Evolutionary conservation across 2,329 filamentous ascomycete species (phyloP).

Genomic region (Scedosporium dehoogii): DNA sequence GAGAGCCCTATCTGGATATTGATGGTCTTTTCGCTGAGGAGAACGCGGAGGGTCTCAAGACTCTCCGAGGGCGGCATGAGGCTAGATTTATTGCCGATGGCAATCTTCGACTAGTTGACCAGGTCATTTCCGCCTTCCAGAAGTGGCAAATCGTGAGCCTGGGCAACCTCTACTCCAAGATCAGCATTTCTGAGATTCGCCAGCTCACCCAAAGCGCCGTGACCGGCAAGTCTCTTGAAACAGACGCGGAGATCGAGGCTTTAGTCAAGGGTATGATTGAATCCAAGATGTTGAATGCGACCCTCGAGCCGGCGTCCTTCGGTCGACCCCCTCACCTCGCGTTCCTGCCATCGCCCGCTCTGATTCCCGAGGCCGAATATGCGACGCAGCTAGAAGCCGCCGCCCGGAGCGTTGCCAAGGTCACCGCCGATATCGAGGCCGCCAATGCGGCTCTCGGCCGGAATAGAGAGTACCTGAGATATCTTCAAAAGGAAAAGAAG

Average conservation of each 20-base stretch:
- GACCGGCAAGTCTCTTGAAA: constrained; percentile 33
- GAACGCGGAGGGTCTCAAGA: constrained; percentile 46
- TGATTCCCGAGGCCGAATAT: constrained; percentile 41
- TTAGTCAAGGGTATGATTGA: constrained; percentile 47
- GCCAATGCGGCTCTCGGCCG: constrained; percentile 43
- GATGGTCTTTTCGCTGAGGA: constrained; percentile 16
- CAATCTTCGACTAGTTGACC: constrained; percentile 60
- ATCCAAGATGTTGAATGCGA: constrained; percentile 41
- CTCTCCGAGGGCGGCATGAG: constrained; percentile 49
- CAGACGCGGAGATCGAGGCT: constrained; percentile 30
- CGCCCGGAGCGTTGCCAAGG: constrained; percentile 29
- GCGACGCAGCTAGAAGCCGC: constrained; percentile 32
- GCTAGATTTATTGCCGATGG: constrained; percentile 59
- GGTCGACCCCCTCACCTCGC: constrained; percentile 36
- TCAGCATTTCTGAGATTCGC: constrained; percentile 44
- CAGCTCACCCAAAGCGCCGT: constrained; percentile 41
- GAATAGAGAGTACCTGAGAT: constrained; percentile 46
- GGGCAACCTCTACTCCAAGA: constrained; percentile 57
- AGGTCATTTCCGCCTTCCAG: constrained; percentile 62
- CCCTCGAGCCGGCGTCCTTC: constrained; percentile 34
- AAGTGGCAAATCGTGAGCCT: constrained; percentile 67
- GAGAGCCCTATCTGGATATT: constrained; percentile 60
- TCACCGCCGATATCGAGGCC: constrained; percentile 38
- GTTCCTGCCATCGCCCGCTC: constrained; percentile 33
- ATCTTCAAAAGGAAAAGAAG: constrained; percentile 34